Conservation (phyloP, 2,329 filamentous ascomycete genomes). For the Alternaria metachromatica region DNA sequence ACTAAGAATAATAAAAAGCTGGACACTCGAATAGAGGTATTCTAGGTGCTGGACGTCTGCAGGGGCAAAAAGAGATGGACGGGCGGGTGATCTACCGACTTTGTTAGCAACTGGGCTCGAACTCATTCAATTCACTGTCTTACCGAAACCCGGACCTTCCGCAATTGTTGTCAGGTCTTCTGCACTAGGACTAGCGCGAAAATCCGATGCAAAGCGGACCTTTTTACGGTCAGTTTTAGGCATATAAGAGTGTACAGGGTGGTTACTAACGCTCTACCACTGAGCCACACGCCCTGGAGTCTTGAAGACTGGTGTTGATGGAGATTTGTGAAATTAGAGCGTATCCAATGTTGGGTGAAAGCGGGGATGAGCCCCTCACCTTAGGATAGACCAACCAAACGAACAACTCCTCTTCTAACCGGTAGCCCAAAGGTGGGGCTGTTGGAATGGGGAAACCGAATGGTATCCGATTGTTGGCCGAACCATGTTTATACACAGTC, state of each 20-base stretch:
- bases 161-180: constrained; percentile 13
- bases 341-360: accelerated
- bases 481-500: not conserved
- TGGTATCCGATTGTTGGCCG: not conserved
- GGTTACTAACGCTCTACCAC: constrained; percentile 39
- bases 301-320: not conserved
- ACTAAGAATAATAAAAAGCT: not conserved
- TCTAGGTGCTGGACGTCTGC: not conserved
- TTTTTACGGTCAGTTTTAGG: no score
- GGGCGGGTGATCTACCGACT: constrained; percentile 23
- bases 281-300: constrained; percentile 39
- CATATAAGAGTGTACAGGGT: no score
- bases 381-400: not conserved
- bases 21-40: not conserved
- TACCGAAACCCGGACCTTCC: constrained; percentile 42
- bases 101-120: not conserved
- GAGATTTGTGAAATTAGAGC: not conserved
- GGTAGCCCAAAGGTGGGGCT: not conserved
- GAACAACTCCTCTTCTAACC: not conserved
- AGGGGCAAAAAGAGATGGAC: constrained; percentile 23
- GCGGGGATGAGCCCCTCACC: not conserved
- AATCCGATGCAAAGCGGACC: constrained; percentile 38
- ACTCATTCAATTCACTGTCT: not conserved
- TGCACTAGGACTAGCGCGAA: not conserved
- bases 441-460: not conserved